Evolutionary conservation across 805 yeast species (phyloP).

Genomic region (Monosporozyma aquatica): DNA sequence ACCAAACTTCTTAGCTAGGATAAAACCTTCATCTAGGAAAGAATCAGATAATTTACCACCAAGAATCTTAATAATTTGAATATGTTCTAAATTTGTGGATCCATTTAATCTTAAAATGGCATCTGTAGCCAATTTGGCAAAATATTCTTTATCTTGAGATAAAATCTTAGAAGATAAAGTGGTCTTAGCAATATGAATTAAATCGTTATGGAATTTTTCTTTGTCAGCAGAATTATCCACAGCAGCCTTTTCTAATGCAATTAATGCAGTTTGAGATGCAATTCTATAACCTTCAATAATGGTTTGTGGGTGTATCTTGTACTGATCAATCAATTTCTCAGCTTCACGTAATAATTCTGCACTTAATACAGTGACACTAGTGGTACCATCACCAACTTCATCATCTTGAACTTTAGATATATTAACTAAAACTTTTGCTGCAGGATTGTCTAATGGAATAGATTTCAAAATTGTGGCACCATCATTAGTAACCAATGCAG

Average conservation of each 20-base stretch:
- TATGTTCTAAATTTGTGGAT: constrained; percentile 79
- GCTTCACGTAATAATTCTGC: constrained; percentile 93
- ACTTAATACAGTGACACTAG: constrained; percentile 85
- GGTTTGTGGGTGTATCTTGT: constrained; percentile 92
- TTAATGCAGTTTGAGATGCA: constrained; percentile 77
- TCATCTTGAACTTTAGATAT: constrained; percentile 95
- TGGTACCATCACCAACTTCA: constrained; percentile 98
- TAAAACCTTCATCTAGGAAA: constrained; percentile 91
- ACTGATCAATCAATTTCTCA: constrained; percentile 76
- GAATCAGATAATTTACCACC: constrained; percentile 93
- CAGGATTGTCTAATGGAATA: constrained; percentile 94
- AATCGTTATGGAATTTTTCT: constrained; percentile 61
- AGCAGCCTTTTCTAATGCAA: constrained; percentile 68
- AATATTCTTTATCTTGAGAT: constrained; percentile 88
- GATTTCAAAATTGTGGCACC: constrained; percentile 95
- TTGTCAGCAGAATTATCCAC: constrained; percentile 57
- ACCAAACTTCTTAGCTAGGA: constrained; percentile 85
- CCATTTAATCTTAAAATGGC: constrained; percentile 85
- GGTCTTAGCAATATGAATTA: constrained; percentile 82
- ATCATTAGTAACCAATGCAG: constrained; percentile 83
- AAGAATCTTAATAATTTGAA: constrained; percentile 84
- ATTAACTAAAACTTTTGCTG: constrained; percentile 91
- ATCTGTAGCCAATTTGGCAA: constrained; percentile 85
- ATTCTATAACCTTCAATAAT: constrained; percentile 92
- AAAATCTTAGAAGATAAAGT: constrained; percentile 88